Evolutionary conservation across 148 eudicot species (phyloP), one percentile per base, ranked within the genome.

Genomic region (Chenopodium suecicum): DNA sequence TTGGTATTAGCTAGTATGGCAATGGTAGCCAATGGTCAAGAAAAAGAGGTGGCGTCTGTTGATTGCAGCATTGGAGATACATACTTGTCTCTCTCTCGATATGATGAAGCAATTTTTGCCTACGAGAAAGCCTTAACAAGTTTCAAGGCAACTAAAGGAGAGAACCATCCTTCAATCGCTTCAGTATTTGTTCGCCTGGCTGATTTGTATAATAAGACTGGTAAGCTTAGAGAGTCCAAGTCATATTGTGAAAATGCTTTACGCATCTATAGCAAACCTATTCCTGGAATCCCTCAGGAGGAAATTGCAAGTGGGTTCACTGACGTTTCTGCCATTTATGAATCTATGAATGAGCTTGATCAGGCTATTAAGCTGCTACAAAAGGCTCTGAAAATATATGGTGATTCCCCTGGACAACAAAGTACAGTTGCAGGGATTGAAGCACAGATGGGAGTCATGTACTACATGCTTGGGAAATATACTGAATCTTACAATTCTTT

Each of bases 11-110:
- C 99, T 78, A 90, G 99, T 85, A 94, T 96, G 99, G 91, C 98
- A 64, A 94, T 96, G 99, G 95, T 89, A 78, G 98, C 95, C 29
- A 92, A 92, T 76, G 97, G 98, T 73, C 98, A 92, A 76, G 99
- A 96, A 84, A 83, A 84, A 50, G 99, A 96, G 84, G 99, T 96
- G 73, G 97, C 98, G 5, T 89, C 95, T 23, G 97, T 96, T 52
- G 99, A 96, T 86, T 89, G 94, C 84, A 96, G 99, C 89, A 94
- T 96, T 41, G 99, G 99, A 17, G 99, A 96, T 75, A 86, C 97
- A 0, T 96, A 96, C 78, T 82, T 96, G 79, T 92, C 99, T 41
- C 79, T 96, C 47, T 80, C 90, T 22, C 82, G 98, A 25, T 96
- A 89, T 79, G 98, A 96, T 70, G 98, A 96, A 88, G 99, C 99